Conservation (phyloP, 345 rosid species). For the Clausena lansium region DNA sequence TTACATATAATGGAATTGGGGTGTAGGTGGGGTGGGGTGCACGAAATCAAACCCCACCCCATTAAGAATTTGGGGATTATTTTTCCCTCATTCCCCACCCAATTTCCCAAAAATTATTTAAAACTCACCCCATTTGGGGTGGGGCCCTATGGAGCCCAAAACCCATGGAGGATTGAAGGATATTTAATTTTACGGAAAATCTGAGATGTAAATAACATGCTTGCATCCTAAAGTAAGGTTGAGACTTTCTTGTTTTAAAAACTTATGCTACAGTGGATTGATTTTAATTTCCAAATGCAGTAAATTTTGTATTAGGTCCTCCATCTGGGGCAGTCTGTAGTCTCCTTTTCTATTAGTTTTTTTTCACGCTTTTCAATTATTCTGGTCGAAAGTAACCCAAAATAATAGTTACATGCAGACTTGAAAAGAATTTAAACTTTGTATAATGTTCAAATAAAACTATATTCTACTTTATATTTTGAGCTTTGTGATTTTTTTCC, state of each 20-base stretch:
- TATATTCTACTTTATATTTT: neutral
- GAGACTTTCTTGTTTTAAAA: neutral
- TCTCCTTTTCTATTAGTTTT: too few species aligned
- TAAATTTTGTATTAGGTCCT: too few species aligned
- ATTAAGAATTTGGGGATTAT: too few species aligned
- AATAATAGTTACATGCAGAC: neutral
- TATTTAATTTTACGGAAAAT: neutral
- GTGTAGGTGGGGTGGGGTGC: too few species aligned
- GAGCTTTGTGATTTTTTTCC: neutral
- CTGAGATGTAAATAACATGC: neutral
- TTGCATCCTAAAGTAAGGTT: neutral
- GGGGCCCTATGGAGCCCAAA: too few species aligned
- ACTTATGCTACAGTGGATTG: neutral
- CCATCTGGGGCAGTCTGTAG: too few species aligned
- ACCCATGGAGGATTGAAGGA: neutral
- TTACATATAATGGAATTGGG: too few species aligned
- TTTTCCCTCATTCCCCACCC: too few species aligned
- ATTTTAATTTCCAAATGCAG: neutral
- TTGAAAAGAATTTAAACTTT: neutral
- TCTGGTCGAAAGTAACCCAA: neutral
- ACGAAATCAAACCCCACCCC: too few species aligned
- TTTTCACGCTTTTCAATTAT: too few species aligned
- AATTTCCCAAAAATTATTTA: too few species aligned
- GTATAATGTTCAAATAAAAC: neutral
- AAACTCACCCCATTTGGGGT: too few species aligned